Base-by-base conservation (phyloP, 2,329 filamentous ascomycete species). In the Stagonosporopsis chrysanthemi region DNA sequence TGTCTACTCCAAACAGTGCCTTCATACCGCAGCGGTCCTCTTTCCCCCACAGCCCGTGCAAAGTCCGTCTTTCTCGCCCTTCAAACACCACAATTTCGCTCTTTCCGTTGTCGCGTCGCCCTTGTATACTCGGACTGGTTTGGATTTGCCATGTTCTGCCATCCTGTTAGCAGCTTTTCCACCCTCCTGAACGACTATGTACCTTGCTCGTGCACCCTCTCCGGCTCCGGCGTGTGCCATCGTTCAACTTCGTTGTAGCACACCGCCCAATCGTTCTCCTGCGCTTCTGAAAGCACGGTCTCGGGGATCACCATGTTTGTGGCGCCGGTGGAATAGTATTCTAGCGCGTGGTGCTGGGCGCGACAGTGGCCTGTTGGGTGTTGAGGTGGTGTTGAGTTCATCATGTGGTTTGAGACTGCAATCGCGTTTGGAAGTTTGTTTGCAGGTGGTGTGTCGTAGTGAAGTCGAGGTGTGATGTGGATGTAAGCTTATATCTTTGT, bases 331-430 rank as follows among this genome's bases (percentile, higher is more conserved):
- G 52, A 68, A 40, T 62, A 60, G 24, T 56, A 63, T 48, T 65
- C 57, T 50, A 66, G 56, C 17, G 63, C 64, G 31, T 57, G 58
- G 24, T 63, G 67, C 38, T 70, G 67, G 12, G 69, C 69, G 35
- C 67, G 65, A 39, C 66, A 68, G 61, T 71, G 67, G 42, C 65
- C 67, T 26, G 59, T 54, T 52, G 38, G 48, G n/a, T 26, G 31
- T 23, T 31, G 28, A n/a, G 31, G 48, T 5, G 49, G 14, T 23
- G 35, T 43, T 15, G 24, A 36, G 31, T 3, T 42, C 43, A 47
- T 54, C n/a, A 15, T 29, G 19, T 9, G 22, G 11, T 19, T 9
- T 19, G 9, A 19, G 22, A 9, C 9, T 42, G 12, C 24, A 19
- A n/a, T n/a, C 19, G 41, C 31, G 2, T 2, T 19, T 31, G n/a